Base-by-base conservation (phyloP, 106 monocot species). In the Posidonia australis region DNA sequence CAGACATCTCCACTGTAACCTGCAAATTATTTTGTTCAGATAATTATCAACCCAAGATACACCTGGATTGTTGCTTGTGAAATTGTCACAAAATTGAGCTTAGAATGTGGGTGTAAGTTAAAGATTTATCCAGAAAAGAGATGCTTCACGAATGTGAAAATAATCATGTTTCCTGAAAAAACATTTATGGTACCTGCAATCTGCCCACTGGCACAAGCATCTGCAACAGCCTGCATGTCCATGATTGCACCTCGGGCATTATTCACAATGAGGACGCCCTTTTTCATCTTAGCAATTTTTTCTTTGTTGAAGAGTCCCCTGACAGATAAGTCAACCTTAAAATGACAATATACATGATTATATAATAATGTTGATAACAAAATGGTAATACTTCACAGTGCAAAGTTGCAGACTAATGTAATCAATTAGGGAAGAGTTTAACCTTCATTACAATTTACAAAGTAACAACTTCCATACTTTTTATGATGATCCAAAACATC, bases 1-100 rank as follows among this genome's bases (percentile, higher is more conserved):
- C 94, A 96, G n/a, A 96, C 94, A 74, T 96, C 94, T 20, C 94
- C 94, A 73, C 94, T 78, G 66, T 96, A 96, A 64, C 94, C 94
- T 93, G 70, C 56, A 60, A 64, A 53, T 71, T 28, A 36, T 36
- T 36, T 36, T 2, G 36, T 36, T 36, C 7, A 7, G 36, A 36
- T 36, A 36, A 36, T 36, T 36, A 7, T 36, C 7, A 36, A 4
- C 36, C 36, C 36, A 36, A n/a, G n/a, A n/a, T n/a, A n/a, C n/a
- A n/a, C n/a, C n/a, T n/a, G n/a, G n/a, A n/a, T n/a, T n/a, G n/a
- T n/a, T n/a, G n/a, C n/a, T n/a, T n/a, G n/a, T n/a, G n/a, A n/a
- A n/a, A n/a, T n/a, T n/a, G n/a, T n/a, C n/a, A n/a, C n/a, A n/a
- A 7, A 36, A 36, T 36, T 7, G 36, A 36, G n/a, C 7, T 36